Percentiles rank a stretch among this genome's conserved stretches.
phyloP scores from a whole-genome alignment of 2,329 filamentous ascomycete species.

The Aplosporella prunicola region DNA sequence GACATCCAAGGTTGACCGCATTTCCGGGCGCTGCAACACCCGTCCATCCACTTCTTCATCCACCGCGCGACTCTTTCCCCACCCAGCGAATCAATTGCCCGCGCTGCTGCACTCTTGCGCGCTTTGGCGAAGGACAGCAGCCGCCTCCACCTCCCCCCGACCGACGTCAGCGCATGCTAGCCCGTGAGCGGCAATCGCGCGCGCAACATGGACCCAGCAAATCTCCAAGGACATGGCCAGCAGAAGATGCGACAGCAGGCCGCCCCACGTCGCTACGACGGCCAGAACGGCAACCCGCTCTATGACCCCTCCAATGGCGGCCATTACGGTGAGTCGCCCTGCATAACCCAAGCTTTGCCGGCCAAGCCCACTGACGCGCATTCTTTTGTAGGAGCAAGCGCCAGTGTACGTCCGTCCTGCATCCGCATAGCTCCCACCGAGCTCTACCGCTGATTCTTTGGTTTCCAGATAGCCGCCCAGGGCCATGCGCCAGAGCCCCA shows the following conservation, averaged over 20 bases:
- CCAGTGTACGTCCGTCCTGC: conserved; percentile 50
- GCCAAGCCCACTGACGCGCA: conserved; percentile 11
- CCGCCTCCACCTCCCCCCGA: conserved; percentile 2
- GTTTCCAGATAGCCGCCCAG: conserved; percentile 70
- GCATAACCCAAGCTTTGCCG: conserved; percentile 9
- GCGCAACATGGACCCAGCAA: conserved; percentile 28
- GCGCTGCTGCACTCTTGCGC: conserved; percentile 3
- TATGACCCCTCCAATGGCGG: conserved; percentile 39
- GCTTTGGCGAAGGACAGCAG: conserved; percentile 1
- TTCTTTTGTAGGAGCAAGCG: conserved; percentile 52
- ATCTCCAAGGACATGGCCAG: conserved; percentile 26
- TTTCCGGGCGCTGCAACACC: conserved; percentile 13
- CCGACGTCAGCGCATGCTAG: conserved; percentile 13
- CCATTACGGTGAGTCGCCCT: conserved; percentile 37
- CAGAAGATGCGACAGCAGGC: conserved; percentile 26
- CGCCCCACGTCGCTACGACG: conserved; percentile 38
- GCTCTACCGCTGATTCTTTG: conserved; percentile 22
- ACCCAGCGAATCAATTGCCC: conserved; percentile 10
- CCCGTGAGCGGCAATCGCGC: conserved; percentile 17
- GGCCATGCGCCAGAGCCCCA: conserved; percentile 83
- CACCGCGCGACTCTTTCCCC: conserved; percentile 24
- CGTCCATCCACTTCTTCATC: conserved; percentile 22
- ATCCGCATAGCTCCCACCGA: conserved; percentile 12
- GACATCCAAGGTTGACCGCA: conserved; percentile 11
- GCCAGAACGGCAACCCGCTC: conserved; percentile 39